A percentile compares a stretch with the other conserved stretches of the same genome.
Conservation (phyloP, 2,329 filamentous ascomycete species). For the Hawksworthiomyces lignivorus region DNA sequence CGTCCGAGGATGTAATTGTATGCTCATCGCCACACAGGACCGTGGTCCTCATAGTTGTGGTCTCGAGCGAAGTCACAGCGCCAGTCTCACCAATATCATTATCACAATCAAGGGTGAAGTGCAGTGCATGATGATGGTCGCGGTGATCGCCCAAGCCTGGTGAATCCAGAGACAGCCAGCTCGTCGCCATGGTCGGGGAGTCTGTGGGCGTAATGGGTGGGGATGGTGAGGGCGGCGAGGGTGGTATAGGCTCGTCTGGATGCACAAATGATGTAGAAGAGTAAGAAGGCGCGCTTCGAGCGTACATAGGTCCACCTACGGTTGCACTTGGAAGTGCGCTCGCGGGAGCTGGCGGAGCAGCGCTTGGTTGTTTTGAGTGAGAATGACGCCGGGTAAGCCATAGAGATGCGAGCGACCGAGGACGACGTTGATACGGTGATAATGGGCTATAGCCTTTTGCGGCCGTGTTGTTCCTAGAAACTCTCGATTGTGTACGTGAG, state of each 20-base stretch:
- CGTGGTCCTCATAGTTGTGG: not conserved
- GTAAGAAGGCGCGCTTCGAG: not conserved
- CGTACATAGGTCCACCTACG: too few species aligned
- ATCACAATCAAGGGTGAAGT: constrained; percentile 8
- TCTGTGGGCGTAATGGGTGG: not conserved
- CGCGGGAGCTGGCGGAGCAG: too few species aligned
- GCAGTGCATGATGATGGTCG: not conserved
- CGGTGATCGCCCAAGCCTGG: too few species aligned
- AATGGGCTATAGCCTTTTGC: constrained; percentile 33
- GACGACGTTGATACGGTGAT: not conserved
- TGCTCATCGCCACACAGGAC: not conserved
- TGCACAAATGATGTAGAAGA: too few species aligned
- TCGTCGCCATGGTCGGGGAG: not conserved
- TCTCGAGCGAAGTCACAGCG: not conserved
- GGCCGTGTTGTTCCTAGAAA: constrained; percentile 33
- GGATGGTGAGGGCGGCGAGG: not conserved
- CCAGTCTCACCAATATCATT: constrained; percentile 2
- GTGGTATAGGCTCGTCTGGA: too few species aligned
- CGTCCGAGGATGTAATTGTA: constrained; percentile 4
- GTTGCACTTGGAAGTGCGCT: too few species aligned
- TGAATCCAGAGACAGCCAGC: constrained; percentile 1
- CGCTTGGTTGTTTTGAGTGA: not conserved
- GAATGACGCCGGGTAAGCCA: not conserved
- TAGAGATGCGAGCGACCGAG: not conserved
- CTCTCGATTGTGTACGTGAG: constrained; percentile 1